Base-by-base conservation (phyloP, 495 filamentous ascomycete species). In the Annulohypoxylon nitens region DNA sequence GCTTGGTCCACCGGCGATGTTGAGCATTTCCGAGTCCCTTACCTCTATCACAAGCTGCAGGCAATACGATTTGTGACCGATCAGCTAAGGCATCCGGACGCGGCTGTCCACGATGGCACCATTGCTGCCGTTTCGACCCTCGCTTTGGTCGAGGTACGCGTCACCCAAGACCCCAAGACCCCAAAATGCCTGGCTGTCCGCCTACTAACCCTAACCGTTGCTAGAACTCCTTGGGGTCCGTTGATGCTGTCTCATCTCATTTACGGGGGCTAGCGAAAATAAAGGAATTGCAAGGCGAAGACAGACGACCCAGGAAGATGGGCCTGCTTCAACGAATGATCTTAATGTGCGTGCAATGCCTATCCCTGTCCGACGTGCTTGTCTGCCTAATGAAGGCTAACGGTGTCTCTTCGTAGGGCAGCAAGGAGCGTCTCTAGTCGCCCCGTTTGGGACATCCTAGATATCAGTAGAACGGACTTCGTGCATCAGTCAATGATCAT, bases 61-160 rank as follows among this genome's bases (percentile, higher is more conserved):
- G 76, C 77, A 10, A 79, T 78, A 71, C 73, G 73, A 61, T 79
- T 82, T 33, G 81, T 82, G 61, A 82, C 78, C 18, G 73, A 82
- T 51, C 78, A 82, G 67, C 43, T 82, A 34, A 69, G 66, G 45
- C 69, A 70, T 25, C 70, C 76, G 8, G 65, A 75, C 12, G 78
- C 70, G 12, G 78, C 74, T 37, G 65, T 78, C 11, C 78, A 73
- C 51, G 81, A 81, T 64, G 77, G 76, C 54, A 78, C 78, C 1
- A 80, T 83, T 36, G 78, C 77, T 30, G 79, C 80, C 8, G 79
- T 83, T 12, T 78, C 80, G 47, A 77, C 75, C 30, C 73, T 83
- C 23, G 79, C 80, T 8, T 74, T 80, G n/a, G 79, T 80, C 54
- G 81, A 83, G 73, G 81, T 82, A 73, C 50, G 74, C 61, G 16